Base-by-base conservation (phyloP, 164 flowering plant genomes). In the Platanus orientalis region DNA sequence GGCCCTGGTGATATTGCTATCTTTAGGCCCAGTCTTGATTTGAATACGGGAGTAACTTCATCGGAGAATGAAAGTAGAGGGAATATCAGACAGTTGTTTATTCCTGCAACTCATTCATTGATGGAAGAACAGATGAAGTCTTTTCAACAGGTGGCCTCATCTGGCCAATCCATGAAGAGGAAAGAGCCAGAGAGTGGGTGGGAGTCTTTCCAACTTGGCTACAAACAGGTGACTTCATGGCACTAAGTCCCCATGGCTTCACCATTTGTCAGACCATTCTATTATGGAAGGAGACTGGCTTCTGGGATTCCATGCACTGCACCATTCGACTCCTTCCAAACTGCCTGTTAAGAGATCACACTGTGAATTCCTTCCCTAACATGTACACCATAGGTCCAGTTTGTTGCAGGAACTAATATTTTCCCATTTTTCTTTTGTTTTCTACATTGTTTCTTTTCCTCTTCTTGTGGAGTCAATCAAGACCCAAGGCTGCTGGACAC, bases 91-190 rank as follows among this genome's bases (percentile, higher is more conserved):
- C 71, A 71, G 25, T 25, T 64, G 28, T 58, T 54, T 34, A 23
- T 66, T 50, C 71, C 69, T 29, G 50, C 39, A 20, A 49, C 53
- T 29, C 69, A 62, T 51, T 40, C 61, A 30, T 25, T 42, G 11
- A 14, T 67, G 54, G 75, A 76, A 26, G 75, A 63, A 11, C 76
- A 66, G 30, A 55, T 62, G 60, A 72, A 51, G 60, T 54, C 54
- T 14, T 44, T 42, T 29, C 61, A 55, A 42, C 66, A 63, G 51
- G 53, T 55, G 14, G 29, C 67, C 24, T n/a, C n/a, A 36, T 11
- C 67, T 27, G 67, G 60, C 30, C 40, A 60, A 32, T 29, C 67
- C 40, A 27, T 56, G 60, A 64, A 55, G 67, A 54, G 40, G 20
- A 54, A 64, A 54, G 67, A 64, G 27, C 53, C 67, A 27, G 67